Evolutionary conservation across 1,284 basidiomycete genomes (phyloP).

Genomic region (Ceratobasidium sp.): DNA sequence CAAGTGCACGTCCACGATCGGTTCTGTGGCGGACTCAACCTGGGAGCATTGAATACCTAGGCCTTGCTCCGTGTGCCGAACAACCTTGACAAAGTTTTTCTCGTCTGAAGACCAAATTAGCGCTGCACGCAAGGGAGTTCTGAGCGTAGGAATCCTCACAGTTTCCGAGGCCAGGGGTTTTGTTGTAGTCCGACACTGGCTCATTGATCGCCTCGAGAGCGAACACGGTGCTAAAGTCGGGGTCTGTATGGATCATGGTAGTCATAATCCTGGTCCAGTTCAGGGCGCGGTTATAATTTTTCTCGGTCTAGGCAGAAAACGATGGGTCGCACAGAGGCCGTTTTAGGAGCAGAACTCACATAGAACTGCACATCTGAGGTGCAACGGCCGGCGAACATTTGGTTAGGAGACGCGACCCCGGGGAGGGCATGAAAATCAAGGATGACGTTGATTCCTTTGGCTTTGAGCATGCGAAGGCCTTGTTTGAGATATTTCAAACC

Average conservation of each 20-base stretch:
- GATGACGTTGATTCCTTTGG: constrained; percentile 73
- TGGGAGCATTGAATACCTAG: constrained; percentile 64
- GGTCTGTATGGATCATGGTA: constrained; percentile 73
- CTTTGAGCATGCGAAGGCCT: constrained; percentile 57
- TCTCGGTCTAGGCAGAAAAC: constrained; percentile 63
- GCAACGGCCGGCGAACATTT: constrained; percentile 62
- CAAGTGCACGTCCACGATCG: not conserved
- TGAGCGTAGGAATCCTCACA: constrained; percentile 60
- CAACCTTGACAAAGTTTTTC: constrained; percentile 73
- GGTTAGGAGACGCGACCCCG: constrained; percentile 66
- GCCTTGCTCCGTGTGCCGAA: constrained; percentile 72
- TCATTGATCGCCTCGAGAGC: constrained; percentile 82
- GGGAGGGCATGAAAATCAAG: constrained; percentile 83
- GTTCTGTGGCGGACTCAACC: constrained; percentile 43
- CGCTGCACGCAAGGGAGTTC: not conserved
- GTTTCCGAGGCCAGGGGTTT: constrained; percentile 74
- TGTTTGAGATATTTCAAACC: constrained; percentile 6
- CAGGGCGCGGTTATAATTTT: constrained; percentile 80
- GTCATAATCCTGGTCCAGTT: constrained; percentile 84
- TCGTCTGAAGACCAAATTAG: constrained; percentile 64
- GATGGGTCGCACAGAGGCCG: not conserved
- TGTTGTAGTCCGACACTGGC: constrained; percentile 73
- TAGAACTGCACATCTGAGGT: constrained; percentile 78
- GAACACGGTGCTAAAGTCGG: constrained; percentile 73
- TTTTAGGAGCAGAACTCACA: constrained; percentile 58